These are phyloP conservation scores for Leccinum subfulvum DNA, from an alignment of 1,284 basidiomycete genomes.

Conservation along the genomic window DNA sequence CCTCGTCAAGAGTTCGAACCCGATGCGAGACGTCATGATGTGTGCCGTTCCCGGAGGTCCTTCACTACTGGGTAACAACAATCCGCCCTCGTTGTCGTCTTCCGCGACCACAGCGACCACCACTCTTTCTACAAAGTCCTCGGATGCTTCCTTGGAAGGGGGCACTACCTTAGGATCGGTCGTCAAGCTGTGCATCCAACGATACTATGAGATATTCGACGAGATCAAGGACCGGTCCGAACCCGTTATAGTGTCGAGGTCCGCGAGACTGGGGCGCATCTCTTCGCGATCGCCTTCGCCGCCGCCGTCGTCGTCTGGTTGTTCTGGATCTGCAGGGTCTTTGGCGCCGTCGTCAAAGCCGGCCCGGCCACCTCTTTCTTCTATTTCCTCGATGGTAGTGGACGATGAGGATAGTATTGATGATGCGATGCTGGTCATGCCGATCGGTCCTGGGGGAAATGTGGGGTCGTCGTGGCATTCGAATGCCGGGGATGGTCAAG, in stretches of 20 bases:
- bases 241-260: constrained; percentile 35
- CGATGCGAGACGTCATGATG: constrained; percentile 70
- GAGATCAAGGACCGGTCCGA: constrained; percentile 69
- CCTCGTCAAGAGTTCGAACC: constrained; percentile 66
- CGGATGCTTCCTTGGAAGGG: constrained; percentile 37
- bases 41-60: constrained; percentile 56
- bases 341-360: constrained; percentile 25
- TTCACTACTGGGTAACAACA: constrained; percentile 14
- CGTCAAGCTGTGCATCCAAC: constrained; percentile 74
- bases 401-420: constrained; percentile 70
- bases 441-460: constrained; percentile 49
- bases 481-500: constrained; percentile 10
- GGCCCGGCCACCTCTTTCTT: constrained; percentile 12
- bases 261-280: constrained; percentile 3
- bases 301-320: constrained; percentile 3
- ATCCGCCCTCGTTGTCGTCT: constrained; percentile 14
- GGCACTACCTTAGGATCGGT: constrained; percentile 68
- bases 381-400: constrained; percentile 25
- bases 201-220: constrained; percentile 84
- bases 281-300: constrained; percentile 29
- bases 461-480: constrained; percentile 14
- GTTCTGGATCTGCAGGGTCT: constrained; percentile 25
- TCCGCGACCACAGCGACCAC: constrained; percentile 28
- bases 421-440: constrained; percentile 74
- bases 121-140: constrained; percentile 14